A percentile compares a stretch with the other conserved stretches of the same genome.
phyloP scores from a whole-genome alignment of 805 yeast species.

The Lipomyces chichibuensis region DNA sequence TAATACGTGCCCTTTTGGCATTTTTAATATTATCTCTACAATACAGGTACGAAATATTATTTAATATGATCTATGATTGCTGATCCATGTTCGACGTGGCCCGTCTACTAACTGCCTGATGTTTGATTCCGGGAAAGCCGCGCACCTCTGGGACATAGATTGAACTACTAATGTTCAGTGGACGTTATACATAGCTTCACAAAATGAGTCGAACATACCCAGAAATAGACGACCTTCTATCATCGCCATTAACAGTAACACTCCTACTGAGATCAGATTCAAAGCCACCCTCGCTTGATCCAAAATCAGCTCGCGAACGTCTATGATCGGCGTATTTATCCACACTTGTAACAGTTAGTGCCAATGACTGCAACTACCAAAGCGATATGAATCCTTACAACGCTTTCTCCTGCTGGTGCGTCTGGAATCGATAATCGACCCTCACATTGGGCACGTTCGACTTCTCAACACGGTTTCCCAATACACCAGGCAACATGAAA shows the following conservation, averaged over 20 bases:
- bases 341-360: constrained; percentile 12
- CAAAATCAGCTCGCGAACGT: not conserved
- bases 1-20: no score
- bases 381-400: constrained; percentile 17
- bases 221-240: constrained; percentile 7
- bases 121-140: constrained; percentile 38
- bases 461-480: constrained; percentile 87
- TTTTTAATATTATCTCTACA: not conserved
- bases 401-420: constrained; percentile 68
- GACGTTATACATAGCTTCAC: not conserved
- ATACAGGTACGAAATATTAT: not conserved
- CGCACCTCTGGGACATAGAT: constrained; percentile 13
- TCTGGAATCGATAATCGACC: constrained; percentile 79
- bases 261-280: not conserved
- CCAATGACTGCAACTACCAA: not conserved
- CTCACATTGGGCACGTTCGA: constrained; percentile 94
- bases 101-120: constrained; percentile 33
- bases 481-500: constrained; percentile 57
- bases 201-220: constrained; percentile 6
- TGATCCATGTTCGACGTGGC: not conserved
- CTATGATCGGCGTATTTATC: constrained; percentile 13
- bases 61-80: not conserved
- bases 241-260: constrained; percentile 3
- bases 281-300: not conserved
- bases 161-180: not conserved